These are phyloP conservation scores for Coniochaeta hoffmannii DNA, from an alignment of 2,329 filamentous ascomycete species.

Conservation along the genomic window DNA sequence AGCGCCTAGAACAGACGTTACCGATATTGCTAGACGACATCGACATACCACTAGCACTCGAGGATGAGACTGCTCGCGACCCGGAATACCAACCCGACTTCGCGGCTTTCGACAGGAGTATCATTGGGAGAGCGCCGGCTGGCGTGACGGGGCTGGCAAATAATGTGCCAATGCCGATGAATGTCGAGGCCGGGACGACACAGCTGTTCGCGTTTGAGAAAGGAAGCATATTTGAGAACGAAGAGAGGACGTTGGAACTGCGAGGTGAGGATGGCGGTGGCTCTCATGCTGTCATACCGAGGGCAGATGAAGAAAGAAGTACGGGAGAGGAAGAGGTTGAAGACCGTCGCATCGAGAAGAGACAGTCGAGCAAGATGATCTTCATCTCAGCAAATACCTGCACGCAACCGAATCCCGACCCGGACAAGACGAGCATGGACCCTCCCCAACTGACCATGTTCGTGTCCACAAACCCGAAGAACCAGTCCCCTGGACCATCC, in stretches of 20 bases:
- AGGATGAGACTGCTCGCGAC: constrained; percentile 13
- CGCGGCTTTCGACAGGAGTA: constrained; percentile 49
- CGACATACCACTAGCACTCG: constrained; percentile 6
- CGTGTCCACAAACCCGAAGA: constrained; percentile 58
- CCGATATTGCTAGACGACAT: constrained; percentile 15
- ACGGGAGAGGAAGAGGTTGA: background rate
- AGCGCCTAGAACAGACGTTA: constrained; percentile 25
- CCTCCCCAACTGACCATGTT: constrained; percentile 74
- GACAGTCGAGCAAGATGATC: constrained; percentile 39
- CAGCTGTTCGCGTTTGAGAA: constrained; percentile 58
- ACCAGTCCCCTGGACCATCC: constrained; percentile 60
- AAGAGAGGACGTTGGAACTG: constrained; percentile 9
- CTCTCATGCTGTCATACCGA: constrained; percentile 5
- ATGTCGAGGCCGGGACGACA: constrained; percentile 55
- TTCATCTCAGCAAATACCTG: constrained; percentile 87
- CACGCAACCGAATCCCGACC: constrained; percentile 57
- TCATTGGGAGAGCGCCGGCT: constrained; percentile 53
- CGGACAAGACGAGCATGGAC: constrained; percentile 31
- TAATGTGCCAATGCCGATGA: constrained; percentile 53
- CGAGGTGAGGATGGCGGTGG: constrained; percentile 14
- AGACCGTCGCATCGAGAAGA: constrained; percentile 3
- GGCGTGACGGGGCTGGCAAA: constrained; percentile 48
- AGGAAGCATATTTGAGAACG: constrained; percentile 39
- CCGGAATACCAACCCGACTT: constrained; percentile 54
- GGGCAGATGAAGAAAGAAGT: background rate